Evolutionary conservation across 257 asterid species (phyloP).

Genomic region (Solanum sitiens): DNA sequence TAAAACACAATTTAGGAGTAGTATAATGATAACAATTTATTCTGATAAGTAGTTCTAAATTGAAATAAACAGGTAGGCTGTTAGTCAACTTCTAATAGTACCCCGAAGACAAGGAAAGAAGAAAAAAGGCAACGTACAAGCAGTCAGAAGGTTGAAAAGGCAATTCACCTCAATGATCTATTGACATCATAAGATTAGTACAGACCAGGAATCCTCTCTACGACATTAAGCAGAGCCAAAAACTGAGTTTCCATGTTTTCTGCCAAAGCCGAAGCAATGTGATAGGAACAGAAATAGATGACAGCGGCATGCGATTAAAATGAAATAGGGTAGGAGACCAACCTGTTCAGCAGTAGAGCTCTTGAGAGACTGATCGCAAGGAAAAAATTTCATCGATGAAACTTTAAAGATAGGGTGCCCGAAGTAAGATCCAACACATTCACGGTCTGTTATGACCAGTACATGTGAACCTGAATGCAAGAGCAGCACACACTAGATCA

Average conservation of each 20-base stretch:
- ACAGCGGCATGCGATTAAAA: not conserved
- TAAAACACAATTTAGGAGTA: not conserved
- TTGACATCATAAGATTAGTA: slow-evolving; percentile 87
- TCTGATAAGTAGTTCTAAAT: not conserved
- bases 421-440: slow-evolving; percentile 65
- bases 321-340: not conserved
- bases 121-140: not conserved
- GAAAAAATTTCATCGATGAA: slow-evolving; percentile 59
- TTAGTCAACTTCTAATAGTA: not conserved
- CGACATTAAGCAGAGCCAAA: slow-evolving; percentile 47
- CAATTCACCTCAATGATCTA: slow-evolving; percentile 67
- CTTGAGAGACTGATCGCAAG: slow-evolving; percentile 71
- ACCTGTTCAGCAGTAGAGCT: slow-evolving; percentile 70
- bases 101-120: not conserved
- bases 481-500: not conserved
- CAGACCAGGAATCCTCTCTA: slow-evolving; percentile 65
- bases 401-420: slow-evolving; percentile 75
- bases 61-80: not conserved
- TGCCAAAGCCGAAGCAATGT: slow-evolving; percentile 21
- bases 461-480: slow-evolving; percentile 59
- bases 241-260: slow-evolving; percentile 74
- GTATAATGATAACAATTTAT: not conserved
- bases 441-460: slow-evolving; percentile 67
- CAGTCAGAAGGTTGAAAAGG: not conserved
- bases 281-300: slow-evolving; percentile 10